A percentile compares a stretch with the other conserved stretches of the same genome.
phyloP scores from a whole-genome alignment of 2,329 filamentous ascomycete species.

The Pezizomycotina sp. region DNA sequence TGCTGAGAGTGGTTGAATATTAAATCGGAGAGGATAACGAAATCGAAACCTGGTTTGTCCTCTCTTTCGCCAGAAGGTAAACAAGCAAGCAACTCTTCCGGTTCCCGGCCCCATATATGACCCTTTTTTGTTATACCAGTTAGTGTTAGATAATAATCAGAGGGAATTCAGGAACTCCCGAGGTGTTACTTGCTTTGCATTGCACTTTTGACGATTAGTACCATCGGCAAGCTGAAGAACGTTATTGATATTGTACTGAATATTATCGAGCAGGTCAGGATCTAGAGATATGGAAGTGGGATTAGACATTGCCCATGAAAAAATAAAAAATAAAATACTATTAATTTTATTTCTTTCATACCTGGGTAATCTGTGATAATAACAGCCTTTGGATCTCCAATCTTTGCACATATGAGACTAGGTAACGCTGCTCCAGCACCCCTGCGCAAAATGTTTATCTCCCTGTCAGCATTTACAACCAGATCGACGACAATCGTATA shows the following conservation, averaged over 20 bases:
- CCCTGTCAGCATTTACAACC: too few species aligned
- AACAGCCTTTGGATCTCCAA: slow-evolving; percentile 44
- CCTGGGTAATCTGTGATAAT: slow-evolving; percentile 13
- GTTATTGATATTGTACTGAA: slow-evolving; percentile 56
- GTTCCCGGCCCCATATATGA: slow-evolving; percentile 66
- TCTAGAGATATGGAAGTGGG: too few species aligned
- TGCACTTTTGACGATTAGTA: slow-evolving; percentile 1
- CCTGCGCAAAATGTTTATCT: slow-evolving; percentile 65
- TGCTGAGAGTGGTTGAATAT: slow-evolving; percentile 88
- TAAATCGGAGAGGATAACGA: slow-evolving; percentile 73
- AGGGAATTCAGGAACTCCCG: slow-evolving; percentile 6
- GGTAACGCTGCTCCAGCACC: slow-evolving; percentile 78
- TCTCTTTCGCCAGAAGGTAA: slow-evolving; percentile 31
- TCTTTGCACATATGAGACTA: slow-evolving; percentile 56
- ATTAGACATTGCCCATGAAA: too few species aligned
- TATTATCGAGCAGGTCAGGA: slow-evolving; percentile 60
- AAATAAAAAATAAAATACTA: too few species aligned
- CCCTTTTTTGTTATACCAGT: slow-evolving; percentile 44
- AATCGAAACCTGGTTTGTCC: slow-evolving; percentile 58
- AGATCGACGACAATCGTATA: slow-evolving; percentile 41
- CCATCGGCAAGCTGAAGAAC: slow-evolving; percentile 26
- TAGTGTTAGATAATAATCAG: too few species aligned
- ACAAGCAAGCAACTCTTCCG: slow-evolving; percentile 41
- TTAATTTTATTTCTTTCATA: too few species aligned
- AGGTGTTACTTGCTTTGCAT: neutral